Conservation (phyloP, 31 red algal genomes). For the Endocladia muricata region DNA sequence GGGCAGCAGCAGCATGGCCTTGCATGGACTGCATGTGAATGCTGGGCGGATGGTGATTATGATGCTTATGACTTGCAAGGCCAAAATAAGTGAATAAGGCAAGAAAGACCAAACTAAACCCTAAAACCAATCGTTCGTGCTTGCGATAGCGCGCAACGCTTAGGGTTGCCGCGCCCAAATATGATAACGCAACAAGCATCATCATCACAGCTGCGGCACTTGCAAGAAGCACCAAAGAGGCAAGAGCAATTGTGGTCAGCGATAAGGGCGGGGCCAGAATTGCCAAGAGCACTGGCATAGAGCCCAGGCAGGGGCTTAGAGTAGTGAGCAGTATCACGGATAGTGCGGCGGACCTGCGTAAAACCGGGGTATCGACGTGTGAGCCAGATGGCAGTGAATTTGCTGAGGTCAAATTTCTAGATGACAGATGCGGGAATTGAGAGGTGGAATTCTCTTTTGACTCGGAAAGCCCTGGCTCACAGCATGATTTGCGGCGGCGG, state of each 20-base stretch:
- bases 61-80: conserved; percentile 41
- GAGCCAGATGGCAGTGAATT: too few species aligned
- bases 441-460: conserved; percentile 1
- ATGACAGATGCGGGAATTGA: too few species aligned
- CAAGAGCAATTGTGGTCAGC: conserved; percentile 22
- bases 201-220: conserved; percentile 31
- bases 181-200: conserved; percentile 29
- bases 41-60: conserved; percentile 13
- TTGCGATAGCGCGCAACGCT: conserved; percentile 18
- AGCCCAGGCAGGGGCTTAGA: conserved; percentile 48
- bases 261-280: conserved; percentile 43
- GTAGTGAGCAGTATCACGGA: conserved; percentile 47
- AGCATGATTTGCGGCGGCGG: conserved; percentile 14
- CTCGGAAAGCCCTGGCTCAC: background rate
- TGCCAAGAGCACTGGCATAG: conserved; percentile 52
- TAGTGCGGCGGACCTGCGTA: conserved; percentile 28
- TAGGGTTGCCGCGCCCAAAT: conserved; percentile 26
- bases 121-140: conserved; percentile 52
- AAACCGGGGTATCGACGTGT: conserved; percentile 17
- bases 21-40: conserved; percentile 1
- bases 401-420: too few species aligned
- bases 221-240: conserved; percentile 14
- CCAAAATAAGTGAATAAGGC: conserved; percentile 51
- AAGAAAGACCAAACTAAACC: conserved; percentile 26
- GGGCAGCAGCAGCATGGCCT: too few species aligned